Evolutionary conservation across 306 rosid species (phyloP).

Genomic region (Inga laurina): DNA sequence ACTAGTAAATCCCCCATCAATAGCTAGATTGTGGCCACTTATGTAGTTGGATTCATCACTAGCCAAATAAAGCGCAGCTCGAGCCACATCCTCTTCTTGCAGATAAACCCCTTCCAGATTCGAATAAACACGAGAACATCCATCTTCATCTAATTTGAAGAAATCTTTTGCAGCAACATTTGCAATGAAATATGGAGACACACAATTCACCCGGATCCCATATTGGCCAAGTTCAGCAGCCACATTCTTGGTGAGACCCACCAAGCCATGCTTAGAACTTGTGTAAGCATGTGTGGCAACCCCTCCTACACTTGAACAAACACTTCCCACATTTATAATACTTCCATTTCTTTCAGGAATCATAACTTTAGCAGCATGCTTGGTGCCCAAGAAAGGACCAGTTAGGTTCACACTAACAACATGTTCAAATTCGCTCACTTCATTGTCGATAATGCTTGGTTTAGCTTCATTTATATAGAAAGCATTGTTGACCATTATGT

Average conservation of each 20-base stretch:
- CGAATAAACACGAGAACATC: slow-evolving; percentile 15
- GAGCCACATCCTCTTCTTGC: slow-evolving; percentile 33
- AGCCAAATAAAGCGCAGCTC: slow-evolving; percentile 34
- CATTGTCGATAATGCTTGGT: slow-evolving; percentile 36
- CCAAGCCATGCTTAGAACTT: slow-evolving; percentile 37
- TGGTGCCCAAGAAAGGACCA: slow-evolving; percentile 43
- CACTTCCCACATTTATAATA: slow-evolving; percentile 35
- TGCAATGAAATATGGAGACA: slow-evolving; percentile 29
- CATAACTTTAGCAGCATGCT: slow-evolving; percentile 43
- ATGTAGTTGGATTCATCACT: slow-evolving; percentile 42
- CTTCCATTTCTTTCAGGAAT: slow-evolving; percentile 27
- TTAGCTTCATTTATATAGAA: not conserved
- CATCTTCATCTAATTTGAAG: slow-evolving; percentile 35
- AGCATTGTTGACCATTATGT: slow-evolving; percentile 63
- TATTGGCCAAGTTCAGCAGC: slow-evolving; percentile 35
- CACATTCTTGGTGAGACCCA: slow-evolving; percentile 37
- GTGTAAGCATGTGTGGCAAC: slow-evolving; percentile 40
- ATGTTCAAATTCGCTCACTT: slow-evolving; percentile 26
- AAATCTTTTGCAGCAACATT: not conserved
- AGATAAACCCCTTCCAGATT: slow-evolving; percentile 35
- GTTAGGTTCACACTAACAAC: slow-evolving; percentile 24
- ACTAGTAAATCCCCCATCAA: slow-evolving; percentile 40
- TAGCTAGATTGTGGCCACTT: slow-evolving; percentile 36
- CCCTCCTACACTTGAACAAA: slow-evolving; percentile 33
- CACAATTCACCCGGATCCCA: slow-evolving; percentile 33